Base-by-base conservation (phyloP, 208 protist species). In the Wallacemonas rigidus region DNA sequence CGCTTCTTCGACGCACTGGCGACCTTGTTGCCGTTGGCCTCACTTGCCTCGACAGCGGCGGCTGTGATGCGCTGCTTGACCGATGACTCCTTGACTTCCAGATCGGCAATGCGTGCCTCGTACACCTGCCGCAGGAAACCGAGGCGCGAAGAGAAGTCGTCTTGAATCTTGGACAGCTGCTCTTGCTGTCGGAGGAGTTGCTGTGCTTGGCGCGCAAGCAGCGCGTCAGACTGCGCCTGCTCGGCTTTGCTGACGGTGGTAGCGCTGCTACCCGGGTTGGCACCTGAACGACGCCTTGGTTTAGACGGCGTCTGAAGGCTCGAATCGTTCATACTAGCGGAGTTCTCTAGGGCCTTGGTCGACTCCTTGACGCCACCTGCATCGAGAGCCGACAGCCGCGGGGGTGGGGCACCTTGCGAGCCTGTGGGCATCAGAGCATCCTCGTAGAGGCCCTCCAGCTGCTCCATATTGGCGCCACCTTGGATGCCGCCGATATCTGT, bases 41-140 rank as follows among this genome's bases (percentile, higher is more conserved):
- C 47, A 7, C 72, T 76, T 67, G 47, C 47, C 51, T 67, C 63
- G 44, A 43, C 64, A 4, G 45, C 17, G 6, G 40, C 47, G 36
- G 44, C 53, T 14, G 54, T 36, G 43, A 68, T 69, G 55, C 68
- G 68, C 44, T 72, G 68, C 55, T 77, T 79, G 5, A 82, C 54
- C 7, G 79, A 80, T 36, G 85, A 76, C 73, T 95, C 91, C 67
- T 93, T 92, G 54, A 89, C 73, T 75, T 97, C 94, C 44, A 97
- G 62, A 60, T 95, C 91, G 14, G 85, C 70, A 65, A 97, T 97
- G 64, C 94, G 87, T 9, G 90, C 89, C 81, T 97, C 94, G 85
- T 97, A 97, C 6, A 96, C 87, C 71, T 97, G 90, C 0, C 94
- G 83, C 47, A 97, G 71, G 47, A 97, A 96, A 11, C 79, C 85